Evolutionary conservation across 768 basidiomycete genomes (phyloP), one percentile per base, ranked within the genome.

Genomic region (Phanerochaete carnosa): DNA sequence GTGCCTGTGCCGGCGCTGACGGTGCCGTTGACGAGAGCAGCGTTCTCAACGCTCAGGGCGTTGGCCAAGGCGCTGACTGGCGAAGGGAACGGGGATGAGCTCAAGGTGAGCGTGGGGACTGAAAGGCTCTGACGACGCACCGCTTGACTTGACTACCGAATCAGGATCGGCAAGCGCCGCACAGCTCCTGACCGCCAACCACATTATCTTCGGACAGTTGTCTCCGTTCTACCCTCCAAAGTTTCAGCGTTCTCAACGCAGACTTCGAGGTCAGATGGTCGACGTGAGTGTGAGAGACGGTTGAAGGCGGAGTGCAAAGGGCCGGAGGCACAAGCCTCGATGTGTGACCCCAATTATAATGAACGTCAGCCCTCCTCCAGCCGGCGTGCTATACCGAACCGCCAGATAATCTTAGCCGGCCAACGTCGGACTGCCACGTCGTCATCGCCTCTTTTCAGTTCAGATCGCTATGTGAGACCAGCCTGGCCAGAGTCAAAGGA

Each of bases 141-240:
- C 59, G 59, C 47, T 49, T 60, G 50, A 37, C 60, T 35, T 60
- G 59, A 60, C 59, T 55, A 60, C 59, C 59, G 53, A 37, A 35
- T 59, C 59, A 15, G 53, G 28, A 23, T 35, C 51, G 58, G 58
- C 59, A 60, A 55, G 22, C 52, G 37, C 52, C 59, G 59, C 45
- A 26, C 59, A 29, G 25, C 25, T 43, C 28, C 53, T 50, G 26
- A 60, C 22, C 16, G 49, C 45, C 29, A 60, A 33, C 59, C 59
- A 60, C 59, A 60, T 35, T 35, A 35, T 60, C 43, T 30, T 55
- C 54, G 54, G 35, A 28, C 54, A 13, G 11, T 23, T 43, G n/a
- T 22, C 51, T 30, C 51, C 11, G 39, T 43, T 13, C 11, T 12
- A 7, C 16, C n/a, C 54, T 55, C 35, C 54, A 43, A 19, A 43